phyloP scores from a whole-genome alignment of 768 basidiomycete species.

The Wakefieldia striispora region DNA sequence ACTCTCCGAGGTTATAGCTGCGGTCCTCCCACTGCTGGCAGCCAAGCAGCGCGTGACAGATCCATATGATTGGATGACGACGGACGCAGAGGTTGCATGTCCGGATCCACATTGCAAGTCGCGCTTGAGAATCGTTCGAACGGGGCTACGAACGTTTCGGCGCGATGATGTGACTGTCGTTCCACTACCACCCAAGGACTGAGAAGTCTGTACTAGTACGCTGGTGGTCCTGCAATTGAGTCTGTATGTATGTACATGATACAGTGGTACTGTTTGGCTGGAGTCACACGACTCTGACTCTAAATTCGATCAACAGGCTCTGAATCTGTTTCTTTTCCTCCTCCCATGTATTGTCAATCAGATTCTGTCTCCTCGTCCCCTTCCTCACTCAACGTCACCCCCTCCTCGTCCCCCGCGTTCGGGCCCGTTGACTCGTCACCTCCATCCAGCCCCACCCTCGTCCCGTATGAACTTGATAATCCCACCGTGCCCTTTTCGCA shows the following conservation, averaged over 20 bases:
- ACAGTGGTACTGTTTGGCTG: too few species aligned
- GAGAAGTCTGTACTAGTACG: too few species aligned
- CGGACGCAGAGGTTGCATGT: conserved; percentile 62
- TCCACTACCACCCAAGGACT: too few species aligned
- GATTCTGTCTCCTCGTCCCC: neutral
- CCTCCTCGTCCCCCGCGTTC: conserved; percentile 47
- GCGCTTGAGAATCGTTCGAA: conserved; percentile 48
- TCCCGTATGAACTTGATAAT: conserved; percentile 24
- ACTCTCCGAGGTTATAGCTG: conserved; percentile 40
- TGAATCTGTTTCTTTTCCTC: neutral
- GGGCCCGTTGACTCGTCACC: conserved; percentile 40
- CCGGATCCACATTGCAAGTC: conserved; percentile 68
- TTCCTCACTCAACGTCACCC: conserved; percentile 37
- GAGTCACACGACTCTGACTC: too few species aligned
- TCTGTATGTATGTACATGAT: too few species aligned
- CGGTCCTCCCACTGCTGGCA: conserved; percentile 63
- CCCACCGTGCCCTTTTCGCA: conserved; percentile 28
- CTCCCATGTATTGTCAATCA: conserved; percentile 10
- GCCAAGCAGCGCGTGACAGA: conserved; percentile 61
- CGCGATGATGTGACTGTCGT: conserved; percentile 56
- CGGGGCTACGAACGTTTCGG: conserved; percentile 49
- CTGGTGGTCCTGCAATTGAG: too few species aligned
- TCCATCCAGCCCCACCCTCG: conserved; percentile 32
- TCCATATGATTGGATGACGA: conserved; percentile 65
- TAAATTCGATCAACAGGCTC: neutral